These are phyloP conservation scores for Sarocladium oryzae DNA, from an alignment of 2,329 filamentous ascomycete genomes.

Conservation along the genomic window DNA sequence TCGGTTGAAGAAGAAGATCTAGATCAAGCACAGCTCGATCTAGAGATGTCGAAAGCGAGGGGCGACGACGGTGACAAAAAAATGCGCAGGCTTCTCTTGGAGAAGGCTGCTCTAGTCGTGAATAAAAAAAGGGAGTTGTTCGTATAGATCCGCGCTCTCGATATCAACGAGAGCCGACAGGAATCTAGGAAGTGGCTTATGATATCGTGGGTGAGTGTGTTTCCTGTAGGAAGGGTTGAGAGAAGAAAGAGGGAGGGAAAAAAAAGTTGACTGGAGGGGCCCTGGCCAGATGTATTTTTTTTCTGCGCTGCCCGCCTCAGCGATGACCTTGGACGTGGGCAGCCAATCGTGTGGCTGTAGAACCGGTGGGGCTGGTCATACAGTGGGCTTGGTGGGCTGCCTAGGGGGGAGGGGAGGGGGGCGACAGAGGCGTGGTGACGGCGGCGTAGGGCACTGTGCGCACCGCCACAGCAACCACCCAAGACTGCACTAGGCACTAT, in stretches of 20 bases:
- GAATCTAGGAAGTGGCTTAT: slow-evolving; percentile 33
- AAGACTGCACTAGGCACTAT: no score
- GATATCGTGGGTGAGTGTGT: slow-evolving; percentile 24
- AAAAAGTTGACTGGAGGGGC: slow-evolving; percentile 35
- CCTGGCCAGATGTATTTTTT: slow-evolving; percentile 29
- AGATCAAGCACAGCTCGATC: slow-evolving; percentile 77
- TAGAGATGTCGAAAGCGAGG: slow-evolving; percentile 42
- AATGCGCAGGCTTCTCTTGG: slow-evolving; percentile 29
- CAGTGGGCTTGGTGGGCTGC: background rate
- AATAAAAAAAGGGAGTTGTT: slow-evolving; percentile 21
- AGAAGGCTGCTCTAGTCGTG: slow-evolving; percentile 27
- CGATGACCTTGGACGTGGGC: slow-evolving; percentile 6
- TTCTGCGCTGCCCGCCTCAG: slow-evolving; percentile 18
- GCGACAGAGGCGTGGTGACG: background rate
- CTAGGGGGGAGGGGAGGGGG: no score
- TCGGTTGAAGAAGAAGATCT: slow-evolving; percentile 56
- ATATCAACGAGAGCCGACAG: slow-evolving; percentile 33
- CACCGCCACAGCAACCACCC: slow-evolving; percentile 9
- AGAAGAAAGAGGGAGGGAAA: slow-evolving; percentile 22
- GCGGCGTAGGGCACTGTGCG: slow-evolving; percentile 1
- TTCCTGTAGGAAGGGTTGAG: slow-evolving; percentile 22
- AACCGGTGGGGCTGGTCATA: slow-evolving; percentile 7
- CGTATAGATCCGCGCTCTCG: slow-evolving; percentile 46
- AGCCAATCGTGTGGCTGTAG: slow-evolving; percentile 12
- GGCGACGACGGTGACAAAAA: slow-evolving; percentile 28